Conservation (phyloP, 2,329 filamentous ascomycete species). For the Exophiala spinifera region DNA sequence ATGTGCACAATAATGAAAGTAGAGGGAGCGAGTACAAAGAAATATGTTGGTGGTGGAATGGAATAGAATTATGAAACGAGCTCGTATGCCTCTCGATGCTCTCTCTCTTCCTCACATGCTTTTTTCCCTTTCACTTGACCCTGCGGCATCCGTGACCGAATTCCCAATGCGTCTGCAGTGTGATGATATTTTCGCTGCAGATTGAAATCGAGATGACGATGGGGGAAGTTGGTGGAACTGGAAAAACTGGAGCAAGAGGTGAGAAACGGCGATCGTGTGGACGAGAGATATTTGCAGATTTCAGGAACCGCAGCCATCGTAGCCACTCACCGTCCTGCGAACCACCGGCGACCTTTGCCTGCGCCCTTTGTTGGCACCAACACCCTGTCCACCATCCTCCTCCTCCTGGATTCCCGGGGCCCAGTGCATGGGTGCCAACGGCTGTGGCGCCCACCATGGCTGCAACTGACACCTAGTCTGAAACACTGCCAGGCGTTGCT, state of each 20-base stretch:
- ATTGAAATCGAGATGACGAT: not conserved
- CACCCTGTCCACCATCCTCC: not conserved
- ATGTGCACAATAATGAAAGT: not conserved
- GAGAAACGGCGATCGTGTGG: not conserved
- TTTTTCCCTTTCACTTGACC: not conserved
- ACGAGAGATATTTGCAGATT: too few relatives aligned
- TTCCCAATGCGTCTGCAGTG: not conserved
- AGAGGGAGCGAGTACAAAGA: too few relatives aligned
- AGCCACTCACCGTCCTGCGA: not conserved
- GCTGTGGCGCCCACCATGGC: conserved; percentile 4
- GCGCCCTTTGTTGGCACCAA: not conserved
- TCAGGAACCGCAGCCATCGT: not conserved
- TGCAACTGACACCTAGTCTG: conserved; percentile 18
- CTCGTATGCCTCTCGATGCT: not conserved
- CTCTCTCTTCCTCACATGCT: not conserved
- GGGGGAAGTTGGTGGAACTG: not conserved
- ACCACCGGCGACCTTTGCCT: not conserved
- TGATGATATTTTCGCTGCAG: not conserved
- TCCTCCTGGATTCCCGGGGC: not conserved
- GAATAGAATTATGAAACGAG: not conserved
- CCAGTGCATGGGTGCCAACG: not conserved
- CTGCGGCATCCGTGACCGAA: not conserved
- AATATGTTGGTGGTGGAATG: too few relatives aligned
- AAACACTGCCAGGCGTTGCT: conserved; percentile 15
- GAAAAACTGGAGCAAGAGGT: not conserved